Evolutionary conservation across 176 grass and related monocot species (phyloP).

Genomic region (Carex kokanica): DNA sequence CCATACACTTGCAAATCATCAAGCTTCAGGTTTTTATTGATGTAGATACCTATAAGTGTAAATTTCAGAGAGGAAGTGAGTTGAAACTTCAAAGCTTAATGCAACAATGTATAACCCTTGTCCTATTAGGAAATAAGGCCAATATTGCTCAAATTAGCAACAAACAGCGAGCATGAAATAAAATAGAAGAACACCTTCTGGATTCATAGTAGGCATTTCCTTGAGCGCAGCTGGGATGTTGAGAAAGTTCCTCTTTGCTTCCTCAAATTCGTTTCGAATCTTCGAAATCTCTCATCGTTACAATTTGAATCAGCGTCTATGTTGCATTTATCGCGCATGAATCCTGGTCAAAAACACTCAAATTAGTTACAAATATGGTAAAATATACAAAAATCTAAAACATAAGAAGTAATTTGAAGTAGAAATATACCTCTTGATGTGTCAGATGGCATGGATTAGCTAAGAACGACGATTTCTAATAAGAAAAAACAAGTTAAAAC

Average conservation of each 20-base stretch:
- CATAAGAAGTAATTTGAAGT: neutral
- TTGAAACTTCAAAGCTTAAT: neutral
- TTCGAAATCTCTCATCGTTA: constrained; percentile 78
- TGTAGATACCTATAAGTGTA: constrained; percentile 59
- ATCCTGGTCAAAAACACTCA: constrained; percentile 23
- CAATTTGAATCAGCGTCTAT: neutral
- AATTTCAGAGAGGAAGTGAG: neutral
- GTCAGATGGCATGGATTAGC: neutral
- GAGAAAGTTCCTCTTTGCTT: constrained; percentile 80
- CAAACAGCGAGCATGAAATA: neutral
- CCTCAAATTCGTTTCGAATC: constrained; percentile 73
- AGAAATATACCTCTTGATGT: constrained; percentile 29
- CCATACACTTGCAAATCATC: constrained; percentile 88
- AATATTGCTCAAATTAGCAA: neutral
- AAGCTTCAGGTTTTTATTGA: constrained; percentile 85
- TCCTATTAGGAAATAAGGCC: neutral
- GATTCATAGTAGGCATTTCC: constrained; percentile 89
- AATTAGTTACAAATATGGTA: neutral
- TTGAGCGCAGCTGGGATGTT: constrained; percentile 72
- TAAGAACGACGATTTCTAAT: constrained; percentile 28
- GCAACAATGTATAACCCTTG: neutral
- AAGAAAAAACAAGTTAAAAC: neutral
- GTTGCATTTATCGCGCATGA: neutral
- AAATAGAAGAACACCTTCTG: constrained; percentile 39
- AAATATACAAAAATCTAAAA: neutral